These are phyloP conservation scores for Xylariaceae sp. DNA, from an alignment of 2,329 filamentous ascomycete species.

Conservation along the genomic window DNA sequence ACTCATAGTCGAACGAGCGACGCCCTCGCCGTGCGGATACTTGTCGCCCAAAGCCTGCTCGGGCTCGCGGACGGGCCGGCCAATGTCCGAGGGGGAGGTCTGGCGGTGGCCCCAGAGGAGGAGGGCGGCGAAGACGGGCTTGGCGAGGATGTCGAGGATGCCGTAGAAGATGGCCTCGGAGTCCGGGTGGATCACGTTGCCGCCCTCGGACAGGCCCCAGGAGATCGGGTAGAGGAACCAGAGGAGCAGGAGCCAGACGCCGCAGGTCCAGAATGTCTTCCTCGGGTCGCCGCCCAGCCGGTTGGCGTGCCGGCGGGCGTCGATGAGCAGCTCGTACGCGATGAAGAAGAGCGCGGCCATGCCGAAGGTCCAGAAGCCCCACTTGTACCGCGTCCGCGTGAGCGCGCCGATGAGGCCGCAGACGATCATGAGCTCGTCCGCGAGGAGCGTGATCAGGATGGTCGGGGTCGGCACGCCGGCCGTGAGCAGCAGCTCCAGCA, in stretches of 20 bases:
- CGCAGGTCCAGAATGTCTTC: slow-evolving; percentile 49
- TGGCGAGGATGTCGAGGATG: slow-evolving; percentile 59
- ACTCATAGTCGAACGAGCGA: slow-evolving; percentile 14
- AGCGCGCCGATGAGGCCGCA: slow-evolving; percentile 61
- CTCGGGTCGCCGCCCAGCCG: slow-evolving; percentile 49
- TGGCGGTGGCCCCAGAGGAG: slow-evolving; percentile 59
- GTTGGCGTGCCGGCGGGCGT: slow-evolving; percentile 51
- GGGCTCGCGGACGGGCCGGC: slow-evolving; percentile 38
- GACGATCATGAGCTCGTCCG: slow-evolving; percentile 63
- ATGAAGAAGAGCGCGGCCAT: slow-evolving; percentile 53
- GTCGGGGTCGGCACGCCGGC: slow-evolving; percentile 60
- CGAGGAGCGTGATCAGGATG: slow-evolving; percentile 55
- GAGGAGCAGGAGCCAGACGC: slow-evolving; percentile 52
- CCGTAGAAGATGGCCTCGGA: slow-evolving; percentile 65
- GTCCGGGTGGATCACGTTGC: slow-evolving; percentile 60
- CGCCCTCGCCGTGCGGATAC: slow-evolving; percentile 12
- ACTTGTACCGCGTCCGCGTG: slow-evolving; percentile 58
- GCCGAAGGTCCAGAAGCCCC: slow-evolving; percentile 59
- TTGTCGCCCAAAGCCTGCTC: slow-evolving; percentile 22
- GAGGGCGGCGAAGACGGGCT: slow-evolving; percentile 56
- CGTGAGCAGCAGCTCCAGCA: slow-evolving; percentile 58
- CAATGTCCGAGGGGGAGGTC: slow-evolving; percentile 53
- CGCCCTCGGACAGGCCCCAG: slow-evolving; percentile 59
- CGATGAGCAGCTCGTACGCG: slow-evolving; percentile 50
- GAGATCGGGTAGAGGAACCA: slow-evolving; percentile 62